Evolutionary conservation across 768 basidiomycete species (phyloP), one percentile per base, ranked within the genome.

Genomic region (Gymnopilus junonius): DNA sequence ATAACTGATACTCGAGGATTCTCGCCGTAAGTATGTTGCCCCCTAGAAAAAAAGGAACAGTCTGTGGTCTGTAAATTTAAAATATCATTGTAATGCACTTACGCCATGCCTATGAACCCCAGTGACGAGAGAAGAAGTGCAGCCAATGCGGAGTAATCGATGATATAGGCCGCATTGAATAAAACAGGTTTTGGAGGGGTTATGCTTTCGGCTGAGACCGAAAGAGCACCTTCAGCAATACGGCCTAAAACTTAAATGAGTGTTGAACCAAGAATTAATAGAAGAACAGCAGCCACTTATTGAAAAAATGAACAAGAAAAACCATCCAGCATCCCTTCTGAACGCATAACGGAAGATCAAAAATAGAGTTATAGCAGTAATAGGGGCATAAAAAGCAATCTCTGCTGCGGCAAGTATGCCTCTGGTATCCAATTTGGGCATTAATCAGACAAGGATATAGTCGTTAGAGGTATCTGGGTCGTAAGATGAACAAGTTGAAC

Each of bases 221-320:
- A 75, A 27, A 90, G 72, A 17, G 83, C 82, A 29, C 84, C 87
- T 14, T 83, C 85, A 8, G 87, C 75, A 42, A 89, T 77, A 42
- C 89, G 84, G 46, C 82, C 90, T 91, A 56, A 32, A 45, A 40
- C 21, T 46, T 45, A 10, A 58, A 31, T 27, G 29, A 55, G 34
- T 43, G 25, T 10, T 45, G n/a, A n/a, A n/a, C n/a, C 7, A 25
- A 25, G 7, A 14, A 10, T 11, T 12, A 29, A 58, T 20, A 43
- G 11, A 40, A 27, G n/a, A 10, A 57, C n/a, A 35, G 12, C 32
- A 77, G 86, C 70, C 64, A 88, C 89, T 73, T 45, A 83, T 64
- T 11, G 87, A 81, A 64, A 91, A 89, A 12, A 88, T 74, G 46
- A 84, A 78, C n/a, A 91, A 78, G 65, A 85, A 84, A n/a, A 90